Base-by-base conservation (phyloP, 352 stramenopile species). In the Aphanomyces cochlioides region DNA sequence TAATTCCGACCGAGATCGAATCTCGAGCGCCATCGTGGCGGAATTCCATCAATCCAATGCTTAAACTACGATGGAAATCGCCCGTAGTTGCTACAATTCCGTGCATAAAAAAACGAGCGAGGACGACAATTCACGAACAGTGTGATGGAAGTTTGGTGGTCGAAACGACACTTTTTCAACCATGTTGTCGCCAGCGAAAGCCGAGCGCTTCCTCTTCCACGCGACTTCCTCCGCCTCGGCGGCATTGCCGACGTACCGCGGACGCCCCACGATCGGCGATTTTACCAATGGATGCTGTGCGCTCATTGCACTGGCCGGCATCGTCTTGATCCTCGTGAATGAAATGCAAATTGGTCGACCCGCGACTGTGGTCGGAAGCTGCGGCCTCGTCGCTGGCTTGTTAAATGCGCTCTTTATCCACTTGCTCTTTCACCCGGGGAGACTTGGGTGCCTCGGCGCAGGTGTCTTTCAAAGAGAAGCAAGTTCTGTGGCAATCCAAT, bases 151-250 rank as follows among this genome's bases (percentile, higher is more conserved):
- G 28, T 28, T 28, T 28, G 28, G 28, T 2, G 28, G 28, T 28
- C 28, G 28, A 28, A 28, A 28, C 28, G 28, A 28, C 28, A 28
- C 43, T 50, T 50, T n/a, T 2, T 50, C 43, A n/a, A 12, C 17
- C 43, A 61, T 61, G 54, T 39, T 43, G 28, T 61, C 54, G 54
- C 6, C 54, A 12, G 21, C 54, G 19, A 61, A 61, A 61, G 54
- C 54, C 13, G 54, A 61, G 54, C 19, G 21, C 54, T 39, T 61
- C 5, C 54, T 61, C 54, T 61, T 61, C n/a, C 54, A 39, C 28
- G 43, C 54, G 43, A 28, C 39, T 13, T 37, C 28, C 50, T 19
- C 8, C 15, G 17, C 50, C 17, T 12, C 15, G 21, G 50, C 50
- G 15, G 7, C 50, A n/a, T 58, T 28, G 15, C 19, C 50, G 15